A percentile compares a stretch with the other conserved stretches of the same genome.
Conservation (phyloP, 192 early-diverging fungal species). For the Linderina pennispora region DNA sequence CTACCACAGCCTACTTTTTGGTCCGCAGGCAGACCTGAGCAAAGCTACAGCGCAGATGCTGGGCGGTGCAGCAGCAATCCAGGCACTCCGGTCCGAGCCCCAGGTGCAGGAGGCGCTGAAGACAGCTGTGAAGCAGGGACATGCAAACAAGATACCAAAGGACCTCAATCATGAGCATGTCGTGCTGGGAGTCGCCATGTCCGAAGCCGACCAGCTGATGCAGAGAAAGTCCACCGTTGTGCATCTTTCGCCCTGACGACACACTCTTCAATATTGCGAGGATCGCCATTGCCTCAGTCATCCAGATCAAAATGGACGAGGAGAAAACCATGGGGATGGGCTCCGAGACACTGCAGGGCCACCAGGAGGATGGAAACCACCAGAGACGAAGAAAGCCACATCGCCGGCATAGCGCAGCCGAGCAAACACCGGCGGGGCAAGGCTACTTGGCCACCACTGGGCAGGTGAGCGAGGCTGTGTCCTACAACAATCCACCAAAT, state of each 20-base stretch:
- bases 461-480: too few relatives aligned
- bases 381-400: too few relatives aligned
- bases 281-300: conserved; percentile 37
- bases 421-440: too few relatives aligned
- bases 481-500: too few relatives aligned
- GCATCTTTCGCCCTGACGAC: conserved; percentile 23
- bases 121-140: too few relatives aligned
- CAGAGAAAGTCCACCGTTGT: conserved; percentile 13
- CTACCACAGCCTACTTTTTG: conserved; percentile 38
- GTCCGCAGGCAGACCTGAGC: conserved; percentile 24
- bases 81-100: conserved; percentile 20
- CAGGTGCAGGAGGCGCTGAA: conserved; percentile 12
- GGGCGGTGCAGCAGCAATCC: conserved; percentile 32
- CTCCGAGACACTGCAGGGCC: too few relatives aligned
- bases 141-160: too few relatives aligned
- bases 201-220: conserved; percentile 28
- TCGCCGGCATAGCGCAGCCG: too few relatives aligned
- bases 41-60: conserved; percentile 23
- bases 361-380: too few relatives aligned
- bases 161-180: conserved; percentile 32
- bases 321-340: conserved; percentile 1
- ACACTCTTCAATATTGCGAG: conserved; percentile 28
- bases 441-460: too few relatives aligned
- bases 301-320: conserved; percentile 44
- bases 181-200: conserved; percentile 31